Conservation (phyloP, 441 rosid genomes). For the Manihot esculenta region DNA sequence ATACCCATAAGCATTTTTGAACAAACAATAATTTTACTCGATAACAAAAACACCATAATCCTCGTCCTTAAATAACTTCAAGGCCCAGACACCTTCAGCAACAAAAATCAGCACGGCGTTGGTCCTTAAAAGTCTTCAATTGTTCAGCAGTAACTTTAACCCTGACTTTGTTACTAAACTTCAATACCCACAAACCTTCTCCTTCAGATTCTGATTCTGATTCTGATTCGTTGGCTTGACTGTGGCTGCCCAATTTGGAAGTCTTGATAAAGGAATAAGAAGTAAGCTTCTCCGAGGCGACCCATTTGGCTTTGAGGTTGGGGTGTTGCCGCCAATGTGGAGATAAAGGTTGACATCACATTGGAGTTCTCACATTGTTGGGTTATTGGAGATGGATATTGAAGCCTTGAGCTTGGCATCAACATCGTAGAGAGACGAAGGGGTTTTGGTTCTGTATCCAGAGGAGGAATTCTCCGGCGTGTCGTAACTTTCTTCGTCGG, state of each 20-base stretch:
- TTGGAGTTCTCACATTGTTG: slow-evolving; percentile 28
- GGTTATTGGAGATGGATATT: slow-evolving; percentile 49
- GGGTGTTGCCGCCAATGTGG: slow-evolving; percentile 77
- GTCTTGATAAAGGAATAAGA: slow-evolving; percentile 59
- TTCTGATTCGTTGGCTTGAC: slow-evolving; percentile 48
- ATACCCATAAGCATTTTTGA: slow-evolving; percentile 76
- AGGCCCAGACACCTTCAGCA: slow-evolving; percentile 81
- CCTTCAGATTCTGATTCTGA: slow-evolving; percentile 37
- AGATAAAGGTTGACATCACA: slow-evolving; percentile 70
- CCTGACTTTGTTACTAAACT: slow-evolving; percentile 59
- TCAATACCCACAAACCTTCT: slow-evolving; percentile 72
- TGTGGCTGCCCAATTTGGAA: slow-evolving; percentile 26
- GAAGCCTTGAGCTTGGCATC: slow-evolving; percentile 73
- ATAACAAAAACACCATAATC: slow-evolving; percentile 48
- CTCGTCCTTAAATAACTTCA: slow-evolving; percentile 63
- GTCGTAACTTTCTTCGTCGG: slow-evolving; percentile 48
- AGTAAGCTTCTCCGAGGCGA: slow-evolving; percentile 64
- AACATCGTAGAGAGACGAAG: slow-evolving; percentile 70
- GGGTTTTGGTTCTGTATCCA: slow-evolving; percentile 39
- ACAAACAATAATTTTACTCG: slow-evolving; percentile 66
- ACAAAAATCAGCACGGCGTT: slow-evolving; percentile 90
- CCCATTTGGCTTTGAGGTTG: slow-evolving; percentile 94
- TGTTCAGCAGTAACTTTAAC: slow-evolving; percentile 64
- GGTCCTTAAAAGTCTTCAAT: slow-evolving; percentile 64
- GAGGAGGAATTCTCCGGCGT: slow-evolving; percentile 48